These are phyloP conservation scores for Aspergillus indologenus DNA, from an alignment of 495 filamentous ascomycete species.

Conservation along the genomic window DNA sequence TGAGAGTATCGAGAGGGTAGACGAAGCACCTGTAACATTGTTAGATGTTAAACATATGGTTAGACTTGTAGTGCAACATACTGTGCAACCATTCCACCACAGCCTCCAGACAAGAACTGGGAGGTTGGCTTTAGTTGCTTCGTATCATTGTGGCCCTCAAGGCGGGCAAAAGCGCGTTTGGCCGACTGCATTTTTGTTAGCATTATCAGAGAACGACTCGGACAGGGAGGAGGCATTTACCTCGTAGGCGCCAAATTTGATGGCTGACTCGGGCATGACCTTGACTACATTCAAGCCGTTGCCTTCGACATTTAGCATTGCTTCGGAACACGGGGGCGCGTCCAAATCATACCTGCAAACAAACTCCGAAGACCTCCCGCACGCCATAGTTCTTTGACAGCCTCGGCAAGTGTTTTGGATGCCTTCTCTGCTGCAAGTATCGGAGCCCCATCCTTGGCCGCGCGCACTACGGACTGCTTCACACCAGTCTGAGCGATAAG, in stretches of 20 bases:
- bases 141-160: conserved; percentile 87
- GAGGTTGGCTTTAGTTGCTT: conserved; percentile 74
- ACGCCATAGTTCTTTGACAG: conserved; percentile 72
- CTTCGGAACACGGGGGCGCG: background rate
- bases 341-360: conserved; percentile 73
- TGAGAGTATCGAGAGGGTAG: conserved; percentile 95
- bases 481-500: conserved; percentile 85
- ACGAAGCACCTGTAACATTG: conserved; percentile 66
- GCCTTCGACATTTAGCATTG: conserved; percentile 54
- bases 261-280: conserved; percentile 96
- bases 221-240: conserved; percentile 34
- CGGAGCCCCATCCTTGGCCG: conserved; percentile 69
- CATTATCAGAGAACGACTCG: background rate
- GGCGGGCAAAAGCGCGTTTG: conserved; percentile 77
- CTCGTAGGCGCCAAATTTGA: conserved; percentile 95
- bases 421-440: conserved; percentile 63
- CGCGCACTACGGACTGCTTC: conserved; percentile 55
- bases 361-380: conserved; percentile 87
- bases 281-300: conserved; percentile 97
- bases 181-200: conserved; percentile 57
- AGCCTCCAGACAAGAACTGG: conserved; percentile 86
- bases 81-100: conserved; percentile 92
- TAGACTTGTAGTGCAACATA: conserved; percentile 35
- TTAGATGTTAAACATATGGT: conserved; percentile 19
- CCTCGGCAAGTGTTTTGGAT: conserved; percentile 65